phyloP scores from a whole-genome alignment of 371 early-diverging fungal genomes.

The Haplosporangium sp. region DNA sequence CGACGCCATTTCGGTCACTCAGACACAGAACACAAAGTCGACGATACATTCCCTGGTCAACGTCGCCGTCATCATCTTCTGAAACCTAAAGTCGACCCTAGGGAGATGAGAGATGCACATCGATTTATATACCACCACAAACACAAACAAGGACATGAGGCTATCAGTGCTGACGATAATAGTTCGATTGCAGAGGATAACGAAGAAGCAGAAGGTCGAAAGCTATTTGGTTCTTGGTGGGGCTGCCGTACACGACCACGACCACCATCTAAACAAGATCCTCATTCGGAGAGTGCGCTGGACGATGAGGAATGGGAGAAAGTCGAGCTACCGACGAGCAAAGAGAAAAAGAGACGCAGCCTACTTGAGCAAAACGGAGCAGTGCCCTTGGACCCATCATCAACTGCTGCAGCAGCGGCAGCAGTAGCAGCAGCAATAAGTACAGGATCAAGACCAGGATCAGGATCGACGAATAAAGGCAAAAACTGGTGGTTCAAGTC shows the following conservation, averaged over 20 bases:
- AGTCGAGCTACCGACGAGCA: constrained; percentile 22
- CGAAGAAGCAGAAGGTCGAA: constrained; percentile 28
- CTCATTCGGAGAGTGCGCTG: constrained; percentile 1
- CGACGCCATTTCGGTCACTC: constrained; percentile 6
- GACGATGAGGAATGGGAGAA: constrained; percentile 44
- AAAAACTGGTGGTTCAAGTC: constrained; percentile 22
- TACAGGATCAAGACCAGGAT: too few species aligned
- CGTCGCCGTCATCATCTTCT: constrained; percentile 2
- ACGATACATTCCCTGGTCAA: too few species aligned
- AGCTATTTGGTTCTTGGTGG: constrained; percentile 49
- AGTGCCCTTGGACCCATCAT: background rate
- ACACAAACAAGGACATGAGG: too few species aligned
- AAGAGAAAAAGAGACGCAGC: constrained; percentile 24
- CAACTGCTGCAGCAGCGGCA: background rate
- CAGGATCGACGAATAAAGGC: too few species aligned
- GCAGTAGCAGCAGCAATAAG: too few species aligned
- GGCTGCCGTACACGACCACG: constrained; percentile 26
- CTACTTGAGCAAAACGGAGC: constrained; percentile 26
- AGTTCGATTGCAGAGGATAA: background rate
- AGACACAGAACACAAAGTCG: constrained; percentile 1
- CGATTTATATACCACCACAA: constrained; percentile 18
- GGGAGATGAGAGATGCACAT: constrained; percentile 46
- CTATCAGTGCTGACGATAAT: background rate
- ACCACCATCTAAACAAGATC: constrained; percentile 16
- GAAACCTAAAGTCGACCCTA: constrained; percentile 40